These are phyloP conservation scores for Bretschneidera sinensis DNA, from an alignment of 345 rosid genomes.

Conservation along the genomic window DNA sequence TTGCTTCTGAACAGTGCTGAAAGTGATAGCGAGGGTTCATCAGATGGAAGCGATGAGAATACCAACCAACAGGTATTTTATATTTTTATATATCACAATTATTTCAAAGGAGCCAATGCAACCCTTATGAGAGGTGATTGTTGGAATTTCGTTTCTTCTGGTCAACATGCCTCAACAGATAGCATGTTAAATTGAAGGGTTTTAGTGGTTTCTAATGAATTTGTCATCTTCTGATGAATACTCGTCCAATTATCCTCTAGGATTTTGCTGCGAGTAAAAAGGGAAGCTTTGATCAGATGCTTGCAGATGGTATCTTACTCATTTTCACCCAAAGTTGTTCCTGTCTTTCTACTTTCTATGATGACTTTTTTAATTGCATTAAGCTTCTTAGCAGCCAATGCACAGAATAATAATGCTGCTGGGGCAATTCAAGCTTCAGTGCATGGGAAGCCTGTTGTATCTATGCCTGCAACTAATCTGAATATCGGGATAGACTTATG, in stretches of 20 bases:
- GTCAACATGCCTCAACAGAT: not conserved
- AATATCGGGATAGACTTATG: slow-evolving; percentile 94
- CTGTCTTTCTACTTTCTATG: slow-evolving; percentile 1
- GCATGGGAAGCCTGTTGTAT: slow-evolving; percentile 56
- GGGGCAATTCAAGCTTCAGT: slow-evolving; percentile 45
- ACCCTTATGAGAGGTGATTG: no score
- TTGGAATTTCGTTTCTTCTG: slow-evolving; percentile 5
- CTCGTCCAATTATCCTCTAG: slow-evolving; percentile 26
- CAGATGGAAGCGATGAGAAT: slow-evolving; percentile 77
- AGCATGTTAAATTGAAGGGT: not conserved
- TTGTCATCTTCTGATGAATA: not conserved
- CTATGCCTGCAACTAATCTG: slow-evolving; percentile 64
- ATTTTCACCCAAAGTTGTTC: slow-evolving; percentile 4
- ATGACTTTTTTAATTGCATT: slow-evolving; percentile 15
- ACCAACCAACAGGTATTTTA: slow-evolving; percentile 54
- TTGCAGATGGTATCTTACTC: slow-evolving; percentile 62
- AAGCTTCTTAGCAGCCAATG: slow-evolving; percentile 48
- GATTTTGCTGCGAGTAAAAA: slow-evolving; percentile 51
- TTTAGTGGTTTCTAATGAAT: not conserved
- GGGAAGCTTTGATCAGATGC: slow-evolving; percentile 76
- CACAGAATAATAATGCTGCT: slow-evolving; percentile 39
- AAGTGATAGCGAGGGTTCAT: slow-evolving; percentile 88
- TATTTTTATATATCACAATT: not conserved
- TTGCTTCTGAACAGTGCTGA: slow-evolving; percentile 59
- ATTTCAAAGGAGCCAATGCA: not conserved